Evolutionary conservation across 345 rosid genomes (phyloP).

Genomic region (Pugionium dolabratum): DNA sequence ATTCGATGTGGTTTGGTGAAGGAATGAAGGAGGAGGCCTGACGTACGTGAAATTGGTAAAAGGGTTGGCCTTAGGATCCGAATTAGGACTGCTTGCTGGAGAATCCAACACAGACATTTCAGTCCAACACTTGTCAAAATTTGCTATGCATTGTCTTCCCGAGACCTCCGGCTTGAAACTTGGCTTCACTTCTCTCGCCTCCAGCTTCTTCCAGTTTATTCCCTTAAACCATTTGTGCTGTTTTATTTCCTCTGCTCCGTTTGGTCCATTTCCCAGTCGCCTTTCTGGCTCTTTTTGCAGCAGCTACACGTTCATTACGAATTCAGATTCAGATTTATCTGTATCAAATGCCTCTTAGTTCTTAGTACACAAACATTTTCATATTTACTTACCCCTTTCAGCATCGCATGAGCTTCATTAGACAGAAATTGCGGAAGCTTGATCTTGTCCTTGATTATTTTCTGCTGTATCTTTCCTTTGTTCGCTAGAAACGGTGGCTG

Average conservation of each 20-base stretch:
- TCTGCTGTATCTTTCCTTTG: not conserved
- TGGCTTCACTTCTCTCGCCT: not conserved
- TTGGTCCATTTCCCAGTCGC: not conserved
- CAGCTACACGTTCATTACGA: not conserved
- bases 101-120: not conserved
- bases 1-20: not conserved
- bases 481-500: not conserved
- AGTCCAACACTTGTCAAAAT: not conserved
- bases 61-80: not conserved
- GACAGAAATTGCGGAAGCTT: not conserved
- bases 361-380: no score
- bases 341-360: no score
- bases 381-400: not conserved
- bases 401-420: not conserved
- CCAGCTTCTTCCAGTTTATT: not conserved
- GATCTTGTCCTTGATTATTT: not conserved
- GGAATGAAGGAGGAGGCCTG: not conserved
- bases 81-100: not conserved
- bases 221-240: not conserved
- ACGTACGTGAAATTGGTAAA: not conserved
- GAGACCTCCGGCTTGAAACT: not conserved
- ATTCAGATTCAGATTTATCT: not conserved
- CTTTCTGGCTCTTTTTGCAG: not conserved
- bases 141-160: not conserved
- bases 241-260: not conserved